Evolutionary conservation across 1,139 yeast species (phyloP), one percentile per base, ranked within the genome.

Genomic region (Zygosaccharomyces pseudobailii): DNA sequence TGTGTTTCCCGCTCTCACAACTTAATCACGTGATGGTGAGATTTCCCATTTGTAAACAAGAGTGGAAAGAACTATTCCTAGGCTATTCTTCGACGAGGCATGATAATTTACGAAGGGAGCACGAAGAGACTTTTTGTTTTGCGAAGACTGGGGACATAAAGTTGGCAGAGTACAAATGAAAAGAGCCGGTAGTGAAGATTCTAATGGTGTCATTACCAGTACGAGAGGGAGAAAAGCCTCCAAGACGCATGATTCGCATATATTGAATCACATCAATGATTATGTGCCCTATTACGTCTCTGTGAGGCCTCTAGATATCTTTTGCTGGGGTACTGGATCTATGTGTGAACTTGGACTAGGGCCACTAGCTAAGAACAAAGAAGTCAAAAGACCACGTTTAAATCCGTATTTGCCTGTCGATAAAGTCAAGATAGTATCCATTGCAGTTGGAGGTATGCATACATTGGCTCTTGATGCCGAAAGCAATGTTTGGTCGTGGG

Each of bases 301-400:
- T 30, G 60, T 58, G 21, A 52, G 73, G 30, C 76, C 76, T 17
- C 70, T 90, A 46, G 94, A 88, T 59, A 74, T 92, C 2, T 92
- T 86, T 64, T 95, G 87, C 34, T 92, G 95, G 85, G 99, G 99
- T 30, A 79, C 95, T 1, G 98, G 98, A 1, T 83, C 96, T 1
- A 90, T 92, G 90, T 89, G 97, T 72, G 98, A 94, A 65, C 73
- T 92, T 32, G 99, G 98, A 1, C 73, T 92, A 13, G 99, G 98
- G 0, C 97, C 97, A 9, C 77, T 74, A 28, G 87, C 95, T 2
- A 83, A 76, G 53, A 92, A 87, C 34, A 88, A 89, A 54, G 96
- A 90, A 65, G 97, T 92, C 20, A 92, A 90, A 63, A 80, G 99
- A 60, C 99, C 99, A 10, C 78, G 98, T 56, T 72, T 90, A 62